Evolutionary conservation across 2,329 filamentous ascomycete genomes (phyloP), one percentile per base, ranked within the genome.

Genomic region (Gaeumannomyces sp.): DNA sequence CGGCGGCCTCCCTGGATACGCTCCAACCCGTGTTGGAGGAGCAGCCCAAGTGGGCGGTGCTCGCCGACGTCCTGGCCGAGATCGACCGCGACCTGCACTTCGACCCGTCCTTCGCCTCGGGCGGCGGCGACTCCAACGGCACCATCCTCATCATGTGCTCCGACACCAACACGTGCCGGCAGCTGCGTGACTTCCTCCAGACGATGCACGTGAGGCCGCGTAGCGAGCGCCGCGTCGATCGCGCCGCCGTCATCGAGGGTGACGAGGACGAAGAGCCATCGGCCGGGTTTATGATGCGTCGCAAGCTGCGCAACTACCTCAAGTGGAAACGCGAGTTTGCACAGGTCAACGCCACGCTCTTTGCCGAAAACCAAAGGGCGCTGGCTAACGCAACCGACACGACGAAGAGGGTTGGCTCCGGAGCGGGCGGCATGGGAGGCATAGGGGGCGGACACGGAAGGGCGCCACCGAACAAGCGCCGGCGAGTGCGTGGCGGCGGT

Each of bases 111-210:
- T 38, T 38, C 35, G 16, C 35, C 35, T 82, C 11, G 78, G 83
- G n/a, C n/a, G 83, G 85, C 65, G 92, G 95, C 74, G 91, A 93
- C 71, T 96, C 93, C 0, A 96, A 93, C 72, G 91, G 91, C n/a
- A 92, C 91, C 2, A 92, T 97, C 62, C 79, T 99, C 45, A 92
- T 99, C 74, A 98, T 99, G 95, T 98, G 94, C 73, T 89, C 89
- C 31, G 94, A 96, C 71, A 87, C 91, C 65, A 87, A 88, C 65
- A 96, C 92, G 11, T 96, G 92, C 72, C 85, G 90, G 19, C 95
- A 99, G 71, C 80, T 99, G 58, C 87, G 92, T 68, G 94, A 98
- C 73, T 98, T 94, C 73, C 79, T 99, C 27, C 90, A 96, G 74
- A 93, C 87, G 8, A 97, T 97, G 92, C 87, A 96, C 72, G 83